Conservation (phyloP, 495 filamentous ascomycete genomes). For the Darksidea phi region DNA sequence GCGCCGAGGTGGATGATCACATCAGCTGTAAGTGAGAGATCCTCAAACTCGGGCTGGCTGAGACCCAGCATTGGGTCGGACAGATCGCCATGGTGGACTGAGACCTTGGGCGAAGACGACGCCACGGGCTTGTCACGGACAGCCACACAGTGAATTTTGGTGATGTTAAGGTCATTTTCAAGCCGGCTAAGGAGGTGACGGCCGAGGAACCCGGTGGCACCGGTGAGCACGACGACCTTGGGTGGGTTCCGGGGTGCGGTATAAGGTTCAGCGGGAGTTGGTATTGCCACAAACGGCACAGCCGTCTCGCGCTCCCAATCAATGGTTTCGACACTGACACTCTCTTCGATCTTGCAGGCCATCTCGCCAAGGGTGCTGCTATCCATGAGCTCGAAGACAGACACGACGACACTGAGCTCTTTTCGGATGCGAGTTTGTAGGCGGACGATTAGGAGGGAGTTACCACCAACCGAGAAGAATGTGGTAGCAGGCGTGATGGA, state of each 20-base stretch:
- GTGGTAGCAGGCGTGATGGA: slow-evolving; percentile 1
- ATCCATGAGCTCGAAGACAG: too few species aligned
- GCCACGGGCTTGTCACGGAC: too few species aligned
- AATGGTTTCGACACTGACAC: slow-evolving; percentile 4
- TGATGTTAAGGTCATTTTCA: neutral
- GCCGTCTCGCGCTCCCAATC: slow-evolving; percentile 13
- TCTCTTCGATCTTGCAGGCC: neutral
- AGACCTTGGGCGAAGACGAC: neutral
- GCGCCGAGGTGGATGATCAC: slow-evolving; percentile 1
- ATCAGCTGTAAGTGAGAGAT: neutral
- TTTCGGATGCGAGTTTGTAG: too few species aligned
- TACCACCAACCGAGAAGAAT: slow-evolving; percentile 49
- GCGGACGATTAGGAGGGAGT: slow-evolving; percentile 42
- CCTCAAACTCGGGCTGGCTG: neutral
- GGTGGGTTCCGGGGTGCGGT: neutral
- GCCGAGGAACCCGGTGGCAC: slow-evolving; percentile 4
- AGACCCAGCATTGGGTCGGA: neutral
- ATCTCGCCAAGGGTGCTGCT: neutral
- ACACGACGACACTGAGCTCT: too few species aligned
- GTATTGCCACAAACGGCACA: neutral
- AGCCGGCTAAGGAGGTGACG: neutral
- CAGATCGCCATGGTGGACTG: neutral
- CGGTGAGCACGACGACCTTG: neutral
- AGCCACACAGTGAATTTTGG: too few species aligned
- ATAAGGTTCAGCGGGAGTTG: neutral